Evolutionary conservation across 805 yeast species (phyloP).

Genomic region (Lachancea waltii): DNA sequence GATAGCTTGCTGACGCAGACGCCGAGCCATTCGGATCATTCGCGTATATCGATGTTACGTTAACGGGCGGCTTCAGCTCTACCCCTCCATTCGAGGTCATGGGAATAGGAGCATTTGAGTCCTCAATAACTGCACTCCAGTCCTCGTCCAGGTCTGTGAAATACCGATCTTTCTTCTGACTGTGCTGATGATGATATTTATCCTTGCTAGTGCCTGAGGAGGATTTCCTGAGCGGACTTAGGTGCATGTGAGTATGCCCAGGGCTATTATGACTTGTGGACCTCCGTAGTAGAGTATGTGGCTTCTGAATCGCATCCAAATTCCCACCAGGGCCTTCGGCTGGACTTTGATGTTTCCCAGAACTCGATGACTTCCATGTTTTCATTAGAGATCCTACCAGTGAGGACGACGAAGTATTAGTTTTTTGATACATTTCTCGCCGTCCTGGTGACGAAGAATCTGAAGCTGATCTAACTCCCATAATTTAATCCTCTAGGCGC

Average conservation of each 20-base stretch:
- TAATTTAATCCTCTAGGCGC: neutral
- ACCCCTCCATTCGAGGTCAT: constrained; percentile 28
- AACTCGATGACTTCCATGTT: constrained; percentile 8
- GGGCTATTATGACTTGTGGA: constrained; percentile 3
- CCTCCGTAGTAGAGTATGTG: constrained; percentile 12
- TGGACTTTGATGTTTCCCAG: neutral
- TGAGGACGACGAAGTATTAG: constrained; percentile 8
- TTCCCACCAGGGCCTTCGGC: constrained; percentile 16
- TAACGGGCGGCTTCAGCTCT: constrained; percentile 13
- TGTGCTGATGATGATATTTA: constrained; percentile 9
- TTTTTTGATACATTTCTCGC: constrained; percentile 25
- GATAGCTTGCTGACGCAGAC: constrained; percentile 17
- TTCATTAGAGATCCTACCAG: constrained; percentile 11
- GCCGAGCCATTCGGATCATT: constrained; percentile 4
- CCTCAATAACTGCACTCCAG: constrained; percentile 78
- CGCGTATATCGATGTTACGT: constrained; percentile 2
- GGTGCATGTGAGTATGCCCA: constrained; percentile 6
- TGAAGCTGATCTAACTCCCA: constrained; percentile 26
- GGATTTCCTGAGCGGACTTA: constrained; percentile 8
- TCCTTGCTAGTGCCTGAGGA: constrained; percentile 7
- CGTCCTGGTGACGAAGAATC: constrained; percentile 8
- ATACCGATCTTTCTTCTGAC: constrained; percentile 28
- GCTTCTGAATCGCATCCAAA: constrained; percentile 27
- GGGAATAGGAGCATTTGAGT: constrained; percentile 32
- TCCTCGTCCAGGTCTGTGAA: constrained; percentile 81